These are phyloP conservation scores for Chaetoscypha palmicola DNA, from an alignment of 2,329 filamentous ascomycete species.

Conservation along the genomic window DNA sequence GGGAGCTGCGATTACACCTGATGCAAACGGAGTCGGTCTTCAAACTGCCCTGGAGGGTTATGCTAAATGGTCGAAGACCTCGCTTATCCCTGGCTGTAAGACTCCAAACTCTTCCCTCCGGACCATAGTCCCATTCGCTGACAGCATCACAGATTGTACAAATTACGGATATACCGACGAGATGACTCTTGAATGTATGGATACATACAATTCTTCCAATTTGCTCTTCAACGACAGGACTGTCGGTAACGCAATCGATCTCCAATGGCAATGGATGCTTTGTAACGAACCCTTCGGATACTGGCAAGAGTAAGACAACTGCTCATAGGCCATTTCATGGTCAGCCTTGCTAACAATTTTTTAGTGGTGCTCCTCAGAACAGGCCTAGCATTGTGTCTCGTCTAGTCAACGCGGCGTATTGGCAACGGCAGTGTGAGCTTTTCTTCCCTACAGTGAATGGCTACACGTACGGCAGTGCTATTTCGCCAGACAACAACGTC, in stretches of 20 bases:
- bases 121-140: background rate
- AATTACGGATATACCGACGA: slow-evolving; percentile 40
- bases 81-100: slow-evolving; percentile 42
- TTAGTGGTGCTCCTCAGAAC: slow-evolving; percentile 38
- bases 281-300: slow-evolving; percentile 58
- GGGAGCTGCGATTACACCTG: slow-evolving; percentile 27
- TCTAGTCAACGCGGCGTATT: slow-evolving; percentile 45
- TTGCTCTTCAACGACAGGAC: slow-evolving; percentile 44
- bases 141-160: slow-evolving; percentile 36
- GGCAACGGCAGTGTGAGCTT: slow-evolving; percentile 46
- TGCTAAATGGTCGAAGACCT: slow-evolving; percentile 44
- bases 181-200: slow-evolving; percentile 42
- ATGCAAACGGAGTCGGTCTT: slow-evolving; percentile 43
- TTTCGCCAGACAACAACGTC: slow-evolving; percentile 38
- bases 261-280: slow-evolving; percentile 54
- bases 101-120: slow-evolving; percentile 12
- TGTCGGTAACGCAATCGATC: slow-evolving; percentile 39
- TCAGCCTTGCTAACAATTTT: slow-evolving; percentile 3
- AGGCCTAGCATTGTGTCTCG: slow-evolving; percentile 44
- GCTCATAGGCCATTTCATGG: too few relatives aligned
- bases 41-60: slow-evolving; percentile 47
- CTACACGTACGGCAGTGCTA: slow-evolving; percentile 42
- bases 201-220: slow-evolving; percentile 44
- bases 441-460: slow-evolving; percentile 46
- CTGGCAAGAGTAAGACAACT: slow-evolving; percentile 42